Base-by-base conservation (phyloP, 2,329 filamentous ascomycete genomes). In the Fusarium sublunatum region DNA sequence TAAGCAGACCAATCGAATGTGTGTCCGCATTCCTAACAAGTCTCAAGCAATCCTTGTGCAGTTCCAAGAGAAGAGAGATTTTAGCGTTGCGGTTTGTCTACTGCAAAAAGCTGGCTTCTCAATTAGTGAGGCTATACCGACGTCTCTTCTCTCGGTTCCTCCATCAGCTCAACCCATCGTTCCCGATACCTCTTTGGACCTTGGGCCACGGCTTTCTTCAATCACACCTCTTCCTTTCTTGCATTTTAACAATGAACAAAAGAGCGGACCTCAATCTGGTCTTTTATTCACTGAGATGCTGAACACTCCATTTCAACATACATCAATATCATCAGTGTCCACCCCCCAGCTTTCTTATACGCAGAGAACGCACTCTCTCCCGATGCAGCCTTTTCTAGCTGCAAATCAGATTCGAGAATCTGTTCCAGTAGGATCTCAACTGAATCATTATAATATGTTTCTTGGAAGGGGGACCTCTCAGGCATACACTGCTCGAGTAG, bases 1-100 rank as follows among this genome's bases (percentile, higher is more conserved):
- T 13, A 65, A 59, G 28, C 34, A 52, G 11, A 45, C 55, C 4
- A 52, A 58, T 6, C 48, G 64, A 34, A 49, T 78, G 7, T 64
- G 61, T 22, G 49, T 78, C 13, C 59, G 52, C 7, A 57, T 74
- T 5, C 65, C 69, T 4, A 52, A 62, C 5, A 69, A 70, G n/a
- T 44, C 54, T 3, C 71, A 73, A 29, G 64, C 62, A 5, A 46
- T 77, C 10, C 38, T 68, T 5, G 65, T 61, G 9, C 64, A 68
- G 19, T 76, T 78, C 38, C 65, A 70, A 8, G 65, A 74, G 8
- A 58, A 46, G 5, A 67, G 75, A 48, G 75, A 78, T 43, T 77
- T 78, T 32, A 68, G 58, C 24, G 49, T 77, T 13, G 58, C 72
- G 2, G 64, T 73, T 5, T 76, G 68, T 41, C 68, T 75, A 46